Evolutionary conservation across 345 rosid species (phyloP).

Genomic region (Murraya paniculata): DNA sequence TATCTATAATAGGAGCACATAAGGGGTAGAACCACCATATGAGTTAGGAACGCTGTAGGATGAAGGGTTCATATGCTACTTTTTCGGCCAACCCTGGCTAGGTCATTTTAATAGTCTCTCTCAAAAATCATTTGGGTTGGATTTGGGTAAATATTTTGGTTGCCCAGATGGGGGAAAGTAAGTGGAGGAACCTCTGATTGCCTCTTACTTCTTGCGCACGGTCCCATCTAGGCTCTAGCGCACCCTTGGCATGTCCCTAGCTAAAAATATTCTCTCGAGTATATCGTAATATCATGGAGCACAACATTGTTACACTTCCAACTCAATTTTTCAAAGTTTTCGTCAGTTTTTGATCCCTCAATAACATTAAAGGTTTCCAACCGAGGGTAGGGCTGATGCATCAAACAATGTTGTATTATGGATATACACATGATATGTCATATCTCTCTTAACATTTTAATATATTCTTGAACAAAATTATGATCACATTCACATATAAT

Average conservation of each 20-base stretch:
- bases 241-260: slow-evolving; percentile 5
- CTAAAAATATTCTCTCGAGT: background rate
- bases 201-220: background rate
- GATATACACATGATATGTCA: background rate
- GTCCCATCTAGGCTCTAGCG: background rate
- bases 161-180: background rate
- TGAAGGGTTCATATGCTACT: background rate
- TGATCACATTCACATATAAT: background rate
- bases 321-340: too few species aligned
- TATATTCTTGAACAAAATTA: background rate
- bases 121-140: background rate
- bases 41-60: background rate
- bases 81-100: background rate
- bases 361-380: background rate
- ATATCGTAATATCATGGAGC: too few species aligned
- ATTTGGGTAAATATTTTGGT: background rate
- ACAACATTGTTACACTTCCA: too few species aligned
- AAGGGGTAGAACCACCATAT: background rate
- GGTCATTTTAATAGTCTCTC: background rate
- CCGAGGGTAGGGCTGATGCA: background rate
- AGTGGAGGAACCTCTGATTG: background rate
- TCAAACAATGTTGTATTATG: background rate
- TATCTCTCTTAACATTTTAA: background rate
- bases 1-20: background rate
- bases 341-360: too few species aligned